These are phyloP conservation scores for Evansstolkia leycettana DNA, from an alignment of 495 filamentous ascomycete genomes.

Conservation along the genomic window DNA sequence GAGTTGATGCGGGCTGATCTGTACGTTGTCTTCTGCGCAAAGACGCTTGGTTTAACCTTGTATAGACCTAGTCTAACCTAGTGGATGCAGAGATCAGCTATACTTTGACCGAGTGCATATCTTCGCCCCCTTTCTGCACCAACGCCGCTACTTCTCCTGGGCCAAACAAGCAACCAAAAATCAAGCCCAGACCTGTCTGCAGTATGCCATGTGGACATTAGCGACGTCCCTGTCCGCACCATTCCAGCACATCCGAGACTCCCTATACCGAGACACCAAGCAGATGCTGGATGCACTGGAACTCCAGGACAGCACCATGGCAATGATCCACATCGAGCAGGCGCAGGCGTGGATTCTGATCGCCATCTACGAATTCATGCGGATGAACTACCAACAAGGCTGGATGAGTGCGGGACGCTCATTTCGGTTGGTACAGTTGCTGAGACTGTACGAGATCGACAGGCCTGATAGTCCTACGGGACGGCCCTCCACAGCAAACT, in stretches of 20 bases:
- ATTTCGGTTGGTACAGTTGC: constrained; percentile 39
- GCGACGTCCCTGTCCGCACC: constrained; percentile 41
- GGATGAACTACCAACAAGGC: constrained; percentile 30
- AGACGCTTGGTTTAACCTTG: background rate
- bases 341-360: constrained; percentile 44
- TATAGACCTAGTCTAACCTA: no score
- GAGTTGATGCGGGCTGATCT: constrained; percentile 31
- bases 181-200: constrained; percentile 28
- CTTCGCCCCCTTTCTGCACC: constrained; percentile 40
- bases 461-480: no score
- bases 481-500: constrained; percentile 1
- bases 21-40: constrained; percentile 12
- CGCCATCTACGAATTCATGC: constrained; percentile 40
- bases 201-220: constrained; percentile 44
- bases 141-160: constrained; percentile 31
- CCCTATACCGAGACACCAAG: constrained; percentile 35
- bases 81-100: constrained; percentile 39
- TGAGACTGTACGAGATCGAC: constrained; percentile 39
- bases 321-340: constrained; percentile 23
- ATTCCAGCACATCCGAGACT: constrained; percentile 31
- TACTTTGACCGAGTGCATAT: constrained; percentile 49
- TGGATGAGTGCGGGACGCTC: constrained; percentile 43
- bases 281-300: constrained; percentile 32
- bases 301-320: background rate
- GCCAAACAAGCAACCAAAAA: constrained; percentile 16